These are phyloP conservation scores for Ilex aquifolium DNA, from an alignment of 257 asterid genomes.

Conservation along the genomic window DNA sequence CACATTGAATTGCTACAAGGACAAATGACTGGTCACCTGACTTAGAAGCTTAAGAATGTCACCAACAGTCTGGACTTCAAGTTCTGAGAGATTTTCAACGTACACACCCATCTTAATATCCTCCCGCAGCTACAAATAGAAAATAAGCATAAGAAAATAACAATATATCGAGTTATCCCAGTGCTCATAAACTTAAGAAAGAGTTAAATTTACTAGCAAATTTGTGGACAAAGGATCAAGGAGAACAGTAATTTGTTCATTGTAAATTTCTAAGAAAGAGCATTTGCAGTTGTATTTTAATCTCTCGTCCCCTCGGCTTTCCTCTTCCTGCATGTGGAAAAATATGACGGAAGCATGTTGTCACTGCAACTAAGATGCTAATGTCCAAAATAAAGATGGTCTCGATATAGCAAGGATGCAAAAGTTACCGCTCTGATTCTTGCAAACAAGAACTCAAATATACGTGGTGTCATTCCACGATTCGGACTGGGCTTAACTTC, in stretches of 20 bases:
- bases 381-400: no score
- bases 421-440: conserved; percentile 93
- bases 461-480: conserved; percentile 97
- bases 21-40: conserved; percentile 46
- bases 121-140: conserved; percentile 35
- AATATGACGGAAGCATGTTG: conserved; percentile 8
- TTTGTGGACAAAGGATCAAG: conserved; percentile 95
- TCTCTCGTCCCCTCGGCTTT: conserved; percentile 75
- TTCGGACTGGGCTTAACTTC: conserved; percentile 69
- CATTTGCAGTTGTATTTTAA: conserved; percentile 80
- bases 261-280: conserved; percentile 90
- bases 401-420: no score
- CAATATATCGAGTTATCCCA: conserved; percentile 3
- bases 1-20: not conserved
- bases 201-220: conserved; percentile 58
- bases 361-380: no score
- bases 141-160: conserved; percentile 16
- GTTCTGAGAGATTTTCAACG: no score
- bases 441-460: conserved; percentile 93
- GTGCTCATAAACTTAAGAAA: conserved; percentile 6
- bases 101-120: conserved; percentile 80
- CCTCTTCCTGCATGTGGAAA: conserved; percentile 62
- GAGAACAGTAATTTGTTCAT: conserved; percentile 90
- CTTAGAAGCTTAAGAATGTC: conserved; percentile 85
- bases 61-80: no score